phyloP scores from a whole-genome alignment of 169 alveolate species.

The Plasmodium vinckei region DNA sequence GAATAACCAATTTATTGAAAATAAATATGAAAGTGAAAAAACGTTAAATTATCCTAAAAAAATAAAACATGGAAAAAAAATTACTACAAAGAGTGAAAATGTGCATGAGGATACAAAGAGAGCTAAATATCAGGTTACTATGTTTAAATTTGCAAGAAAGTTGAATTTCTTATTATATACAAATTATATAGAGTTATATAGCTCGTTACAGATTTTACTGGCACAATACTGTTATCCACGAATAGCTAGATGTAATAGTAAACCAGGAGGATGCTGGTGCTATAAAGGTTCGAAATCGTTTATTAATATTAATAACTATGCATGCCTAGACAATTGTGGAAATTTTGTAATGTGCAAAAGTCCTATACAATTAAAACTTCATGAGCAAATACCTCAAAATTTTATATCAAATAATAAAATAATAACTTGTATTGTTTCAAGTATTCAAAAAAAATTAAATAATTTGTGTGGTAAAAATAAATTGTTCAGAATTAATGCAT shows the following conservation, averaged over 20 bases:
- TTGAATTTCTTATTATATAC: too few relatives aligned
- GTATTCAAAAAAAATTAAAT: conserved; percentile 36
- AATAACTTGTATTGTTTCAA: conserved; percentile 41
- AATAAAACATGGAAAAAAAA: too few relatives aligned
- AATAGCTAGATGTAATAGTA: conserved; percentile 10
- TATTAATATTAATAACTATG: background rate
- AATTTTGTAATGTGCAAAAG: background rate
- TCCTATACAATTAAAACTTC: background rate
- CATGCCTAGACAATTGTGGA: conserved; percentile 66
- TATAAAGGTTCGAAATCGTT: background rate
- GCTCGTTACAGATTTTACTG: conserved; percentile 30
- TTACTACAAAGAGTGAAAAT: too few relatives aligned
- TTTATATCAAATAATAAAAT: conserved; percentile 13
- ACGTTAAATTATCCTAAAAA: too few relatives aligned
- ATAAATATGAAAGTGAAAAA: too few relatives aligned
- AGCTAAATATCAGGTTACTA: too few relatives aligned
- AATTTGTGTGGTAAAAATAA: conserved; percentile 56
- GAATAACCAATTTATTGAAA: too few relatives aligned
- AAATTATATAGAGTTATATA: background rate
- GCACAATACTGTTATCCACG: conserved; percentile 42
- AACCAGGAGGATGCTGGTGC: background rate
- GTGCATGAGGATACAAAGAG: too few relatives aligned
- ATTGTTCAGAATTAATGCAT: conserved; percentile 1
- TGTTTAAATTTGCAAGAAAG: too few relatives aligned
- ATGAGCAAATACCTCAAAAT: background rate